Percentiles rank a stretch among this genome's conserved stretches.
Conservation (phyloP, 1,139 yeast genomes). For the Pichia sp. region DNA sequence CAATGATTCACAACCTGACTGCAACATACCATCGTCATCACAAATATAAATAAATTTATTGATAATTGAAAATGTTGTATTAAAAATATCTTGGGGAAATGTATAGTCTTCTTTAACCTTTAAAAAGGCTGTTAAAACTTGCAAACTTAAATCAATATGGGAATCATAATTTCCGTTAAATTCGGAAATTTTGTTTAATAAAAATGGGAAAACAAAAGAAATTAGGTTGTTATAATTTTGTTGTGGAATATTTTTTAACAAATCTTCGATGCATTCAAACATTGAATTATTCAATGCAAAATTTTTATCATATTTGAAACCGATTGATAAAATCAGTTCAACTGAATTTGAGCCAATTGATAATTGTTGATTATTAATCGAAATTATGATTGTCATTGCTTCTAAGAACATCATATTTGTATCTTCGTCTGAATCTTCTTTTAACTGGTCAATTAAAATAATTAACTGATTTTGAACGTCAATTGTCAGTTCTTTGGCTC, state of each 20-base stretch:
- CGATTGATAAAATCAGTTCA: conserved; percentile 53
- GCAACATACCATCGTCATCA: conserved; percentile 73
- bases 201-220: conserved; percentile 47
- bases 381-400: conserved; percentile 51
- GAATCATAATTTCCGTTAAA: conserved; percentile 43
- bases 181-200: conserved; percentile 35
- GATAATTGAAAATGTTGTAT: conserved; percentile 45
- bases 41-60: conserved; percentile 47
- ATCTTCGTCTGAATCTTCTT: conserved; percentile 71
- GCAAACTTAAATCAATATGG: conserved; percentile 59
- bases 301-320: conserved; percentile 71
- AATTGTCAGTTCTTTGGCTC: conserved; percentile 21
- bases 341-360: conserved; percentile 39
- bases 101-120: conserved; percentile 29
- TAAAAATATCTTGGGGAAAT: conserved; percentile 36
- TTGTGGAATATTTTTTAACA: conserved; percentile 44
- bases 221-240: conserved; percentile 44
- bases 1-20: conserved; percentile 70
- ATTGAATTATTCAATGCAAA: conserved; percentile 56
- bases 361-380: conserved; percentile 35
- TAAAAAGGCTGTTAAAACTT: conserved; percentile 54
- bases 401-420: conserved; percentile 74
- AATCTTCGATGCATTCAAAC: conserved; percentile 48
- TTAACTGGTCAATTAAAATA: conserved; percentile 37
- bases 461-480: conserved; percentile 35